Base-by-base conservation (phyloP, 805 yeast species). In the Starmerella tilneyi region DNA sequence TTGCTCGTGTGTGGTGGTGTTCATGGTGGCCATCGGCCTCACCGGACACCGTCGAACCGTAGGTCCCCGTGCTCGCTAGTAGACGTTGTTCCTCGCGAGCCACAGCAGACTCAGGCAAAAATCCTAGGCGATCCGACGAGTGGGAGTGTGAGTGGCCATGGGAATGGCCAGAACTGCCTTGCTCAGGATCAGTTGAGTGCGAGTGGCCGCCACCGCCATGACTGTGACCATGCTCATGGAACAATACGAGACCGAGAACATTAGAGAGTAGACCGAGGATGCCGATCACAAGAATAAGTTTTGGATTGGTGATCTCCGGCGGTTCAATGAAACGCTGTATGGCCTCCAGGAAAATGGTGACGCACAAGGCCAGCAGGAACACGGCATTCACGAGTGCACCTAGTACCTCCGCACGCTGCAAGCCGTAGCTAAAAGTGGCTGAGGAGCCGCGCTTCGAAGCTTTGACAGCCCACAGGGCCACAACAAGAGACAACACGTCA, bases 321-420 rank as follows among this genome's bases (percentile, higher is more conserved):
- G 95, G 94, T 54, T 77, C 75, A 42, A 89, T 69, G 52, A 89
- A 76, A 59, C 98, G 74, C 65, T 88, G 96, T 47, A 89, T 66
- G 5, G 97, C 96, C 65, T 89, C 98, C 50, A 92, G 78, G 55
- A 84, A 75, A 53, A 89, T 92, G 24, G 96, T 79, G 59, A 92
- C 79, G 61, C 98, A 89, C 51, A 89, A 72, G 1, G 97, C 97
- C 53, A 92, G 70, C 53, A 89, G 64, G 57, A 92, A 92, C 9
- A 92, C 96, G 3, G 96, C 96, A 60, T 89, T 89, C 54, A 89
- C 75, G 48, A 89, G 71, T 8, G 97, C 98, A 46, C 98, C 98
- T 49, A 89, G 70, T 43, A 89, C 88, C 64, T 89, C 98, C 5
- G 97, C 97, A 55, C 98, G 73, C 63, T 89, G 94, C 94, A 96